Conservation (phyloP, 768 basidiomycete genomes). For the Termitomyces heimii region DNA sequence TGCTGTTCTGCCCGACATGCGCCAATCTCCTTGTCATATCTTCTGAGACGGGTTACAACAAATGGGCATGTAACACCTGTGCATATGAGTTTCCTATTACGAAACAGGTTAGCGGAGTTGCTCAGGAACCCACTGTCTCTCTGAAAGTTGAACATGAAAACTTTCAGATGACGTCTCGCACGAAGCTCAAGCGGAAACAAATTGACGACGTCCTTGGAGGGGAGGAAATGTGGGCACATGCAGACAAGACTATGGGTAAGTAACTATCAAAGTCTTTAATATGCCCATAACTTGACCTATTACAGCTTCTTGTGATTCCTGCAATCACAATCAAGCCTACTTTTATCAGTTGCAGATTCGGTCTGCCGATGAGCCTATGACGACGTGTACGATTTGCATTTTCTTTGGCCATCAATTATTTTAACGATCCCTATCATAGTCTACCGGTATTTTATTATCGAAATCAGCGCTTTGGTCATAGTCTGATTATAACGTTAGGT, state of each 20-base stretch:
- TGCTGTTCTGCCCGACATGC: constrained; percentile 96
- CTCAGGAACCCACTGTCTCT: neutral
- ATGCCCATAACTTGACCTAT: neutral
- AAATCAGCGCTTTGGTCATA: neutral
- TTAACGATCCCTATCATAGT: constrained; percentile 29
- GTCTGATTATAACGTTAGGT: constrained; percentile 30
- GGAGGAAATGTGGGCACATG: constrained; percentile 90
- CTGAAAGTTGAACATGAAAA: neutral
- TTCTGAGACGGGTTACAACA: constrained; percentile 74
- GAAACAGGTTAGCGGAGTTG: constrained; percentile 46
- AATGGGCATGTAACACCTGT: constrained; percentile 92
- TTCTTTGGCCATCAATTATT: neutral
- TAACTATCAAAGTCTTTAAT: constrained; percentile 14
- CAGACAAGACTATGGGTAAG: constrained; percentile 81
- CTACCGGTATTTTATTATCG: constrained; percentile 42
- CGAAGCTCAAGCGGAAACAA: constrained; percentile 79
- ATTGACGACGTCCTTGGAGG: constrained; percentile 96
- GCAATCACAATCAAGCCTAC: constrained; percentile 82
- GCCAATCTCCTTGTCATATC: constrained; percentile 82
- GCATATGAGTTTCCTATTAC: constrained; percentile 93
- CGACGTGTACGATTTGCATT: constrained; percentile 40
- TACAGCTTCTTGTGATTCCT: constrained; percentile 62
- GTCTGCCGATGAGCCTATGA: constrained; percentile 92
- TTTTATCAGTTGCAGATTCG: constrained; percentile 96
- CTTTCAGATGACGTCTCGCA: constrained; percentile 86